Evolutionary conservation across 2,329 filamentous ascomycete genomes (phyloP), one percentile per base, ranked within the genome.

Genomic region (Pseudocercospora musae): DNA sequence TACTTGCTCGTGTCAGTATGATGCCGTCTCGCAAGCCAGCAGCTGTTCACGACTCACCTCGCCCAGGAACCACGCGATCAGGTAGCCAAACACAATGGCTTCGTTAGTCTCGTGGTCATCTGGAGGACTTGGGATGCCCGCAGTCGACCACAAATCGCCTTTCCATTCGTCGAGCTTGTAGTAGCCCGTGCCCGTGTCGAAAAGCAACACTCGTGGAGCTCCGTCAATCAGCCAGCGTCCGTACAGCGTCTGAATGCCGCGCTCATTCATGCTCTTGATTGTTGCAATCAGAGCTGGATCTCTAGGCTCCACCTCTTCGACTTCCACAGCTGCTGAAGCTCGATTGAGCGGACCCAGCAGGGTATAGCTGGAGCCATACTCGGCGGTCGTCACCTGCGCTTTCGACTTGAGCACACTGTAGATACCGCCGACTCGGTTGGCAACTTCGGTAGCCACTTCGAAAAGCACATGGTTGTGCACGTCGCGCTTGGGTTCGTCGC

Each of bases 371-470:
- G 96, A 92, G 78, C 95, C 95, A 95, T 98, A 99, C 79, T 99
- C 95, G 65, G 92, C 92, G 0, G 94, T 97, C 48, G 95, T 98
- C 65, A 98, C 95, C 56, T 95, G 94, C 40, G 95, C 94, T 79
- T 99, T 99, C 65, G 95, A 99, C 80, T 99, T 99, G 79, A 99
- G 88, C 69, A 99, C 95, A 15, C 94, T 98, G 83, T 99, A 99
- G 80, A 99, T 99, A 72, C 95, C 95, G 74, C 95, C 95, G 65
- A 99, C 95, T 85, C 95, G 87, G 83, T 98, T 96, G 66, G 95
- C 95, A 71, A 98, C 95, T 78, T 99, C 95, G 21, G 95, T 98
- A 64, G 95, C 92, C 73, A 98, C 84, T 81, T 99, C 95, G 76
- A 99, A 99, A 71, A 99, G 89, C 74, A 96, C 84, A 80, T 98